A percentile compares a stretch with the other conserved stretches of the same genome.
Conservation (phyloP, 495 filamentous ascomycete species). For the Lichenothelia convexa region DNA sequence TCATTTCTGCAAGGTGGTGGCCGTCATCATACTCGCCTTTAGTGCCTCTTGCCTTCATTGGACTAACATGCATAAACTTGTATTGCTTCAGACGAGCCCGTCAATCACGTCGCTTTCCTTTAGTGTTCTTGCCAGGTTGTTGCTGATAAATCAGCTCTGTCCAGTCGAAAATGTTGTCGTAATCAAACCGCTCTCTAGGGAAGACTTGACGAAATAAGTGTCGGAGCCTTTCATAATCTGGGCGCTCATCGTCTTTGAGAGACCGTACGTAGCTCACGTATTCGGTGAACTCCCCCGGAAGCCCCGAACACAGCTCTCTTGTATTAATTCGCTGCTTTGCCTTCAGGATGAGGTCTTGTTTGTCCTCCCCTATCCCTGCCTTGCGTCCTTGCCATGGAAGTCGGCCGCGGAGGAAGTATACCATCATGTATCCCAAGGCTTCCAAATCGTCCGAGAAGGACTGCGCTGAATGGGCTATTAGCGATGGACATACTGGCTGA, state of each 20-base stretch:
- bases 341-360: constrained; percentile 8
- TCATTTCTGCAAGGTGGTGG: too few species aligned
- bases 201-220: constrained; percentile 10
- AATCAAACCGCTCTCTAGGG: constrained; percentile 6
- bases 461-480: constrained; percentile 16
- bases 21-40: too few species aligned
- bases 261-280: constrained; percentile 12
- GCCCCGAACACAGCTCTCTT: constrained; percentile 5
- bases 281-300: constrained; percentile 8
- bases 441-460: constrained; percentile 24
- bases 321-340: constrained; percentile 4
- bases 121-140: too few species aligned
- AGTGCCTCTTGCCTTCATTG: too few species aligned
- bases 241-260: constrained; percentile 2
- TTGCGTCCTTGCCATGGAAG: constrained; percentile 22
- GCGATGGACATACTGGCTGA: constrained; percentile 1
- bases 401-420: constrained; percentile 22
- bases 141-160: constrained; percentile 10
- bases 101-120: too few species aligned
- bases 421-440: constrained; percentile 23
- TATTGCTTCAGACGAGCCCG: too few species aligned
- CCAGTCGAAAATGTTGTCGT: constrained; percentile 15
- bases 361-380: constrained; percentile 2
- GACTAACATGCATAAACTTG: too few species aligned
- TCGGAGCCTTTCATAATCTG: constrained; percentile 7